A percentile compares a stretch with the other conserved stretches of the same genome.
Conservation (phyloP, 2,329 filamentous ascomycete species). For the Ilyonectria destructans region DNA sequence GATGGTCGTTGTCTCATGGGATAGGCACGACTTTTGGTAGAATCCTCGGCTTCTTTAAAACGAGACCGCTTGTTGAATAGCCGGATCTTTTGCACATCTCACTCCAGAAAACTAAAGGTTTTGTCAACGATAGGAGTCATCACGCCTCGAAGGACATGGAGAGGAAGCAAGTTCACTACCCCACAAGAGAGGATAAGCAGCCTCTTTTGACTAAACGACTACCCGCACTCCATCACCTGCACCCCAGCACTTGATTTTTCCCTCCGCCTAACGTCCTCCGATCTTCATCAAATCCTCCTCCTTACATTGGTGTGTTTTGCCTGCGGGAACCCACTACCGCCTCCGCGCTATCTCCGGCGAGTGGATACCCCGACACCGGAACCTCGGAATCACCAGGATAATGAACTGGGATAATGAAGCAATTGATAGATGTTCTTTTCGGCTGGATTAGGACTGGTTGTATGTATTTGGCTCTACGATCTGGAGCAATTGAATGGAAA, state of each 20-base stretch:
- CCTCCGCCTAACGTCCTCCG: background rate
- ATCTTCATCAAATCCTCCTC: conserved; percentile 10
- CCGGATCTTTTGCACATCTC: background rate
- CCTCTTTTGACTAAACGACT: conserved; percentile 13
- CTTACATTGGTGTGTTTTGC: conserved; percentile 17
- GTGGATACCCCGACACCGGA: conserved; percentile 29
- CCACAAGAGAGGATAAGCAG: conserved; percentile 13
- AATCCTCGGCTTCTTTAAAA: background rate
- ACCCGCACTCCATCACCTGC: conserved; percentile 11
- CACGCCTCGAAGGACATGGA: background rate
- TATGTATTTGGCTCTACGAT: background rate
- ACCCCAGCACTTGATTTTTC: conserved; percentile 1
- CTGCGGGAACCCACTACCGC: conserved; percentile 18
- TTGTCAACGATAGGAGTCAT: background rate
- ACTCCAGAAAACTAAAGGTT: background rate
- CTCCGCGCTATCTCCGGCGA: conserved; percentile 17
- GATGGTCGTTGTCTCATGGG: background rate
- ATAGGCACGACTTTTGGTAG: background rate
- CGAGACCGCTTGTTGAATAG: background rate
- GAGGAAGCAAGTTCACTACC: background rate
- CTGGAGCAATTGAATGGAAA: background rate
- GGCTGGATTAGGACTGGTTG: background rate
- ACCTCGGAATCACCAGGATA: conserved; percentile 20
- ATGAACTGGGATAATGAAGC: background rate
- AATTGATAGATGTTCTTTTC: background rate